Conservation (phyloP, 1,284 basidiomycete genomes). For the Cutaneotrichosporon cavernicola region DNA sequence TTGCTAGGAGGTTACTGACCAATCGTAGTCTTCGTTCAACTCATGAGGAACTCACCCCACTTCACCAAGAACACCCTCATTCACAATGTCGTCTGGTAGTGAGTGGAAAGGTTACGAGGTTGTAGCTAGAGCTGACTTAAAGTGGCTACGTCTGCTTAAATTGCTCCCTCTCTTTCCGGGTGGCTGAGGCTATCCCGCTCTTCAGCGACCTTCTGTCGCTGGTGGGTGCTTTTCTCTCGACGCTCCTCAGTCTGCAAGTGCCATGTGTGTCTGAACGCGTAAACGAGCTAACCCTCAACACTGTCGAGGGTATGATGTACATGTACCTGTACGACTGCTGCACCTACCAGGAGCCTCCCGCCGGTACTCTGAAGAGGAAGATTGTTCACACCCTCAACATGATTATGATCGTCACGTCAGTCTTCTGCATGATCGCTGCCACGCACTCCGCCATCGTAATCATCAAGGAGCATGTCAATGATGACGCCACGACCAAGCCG, state of each 20-base stretch:
- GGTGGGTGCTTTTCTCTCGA: slow-evolving; percentile 16
- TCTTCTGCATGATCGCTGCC: slow-evolving; percentile 29
- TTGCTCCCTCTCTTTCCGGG: slow-evolving; percentile 20
- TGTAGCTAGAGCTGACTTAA: neutral
- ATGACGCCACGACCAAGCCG: slow-evolving; percentile 23
- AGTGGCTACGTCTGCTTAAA: slow-evolving; percentile 47
- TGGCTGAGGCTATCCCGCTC: slow-evolving; percentile 27
- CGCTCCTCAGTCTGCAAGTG: slow-evolving; percentile 13
- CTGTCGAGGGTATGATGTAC: slow-evolving; percentile 16
- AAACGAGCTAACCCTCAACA: neutral
- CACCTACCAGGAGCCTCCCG: neutral
- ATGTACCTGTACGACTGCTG: slow-evolving; percentile 23
- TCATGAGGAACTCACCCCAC: slow-evolving; percentile 55
- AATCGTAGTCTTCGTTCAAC: slow-evolving; percentile 27
- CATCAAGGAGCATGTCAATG: slow-evolving; percentile 25
- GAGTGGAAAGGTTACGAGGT: too few species aligned
- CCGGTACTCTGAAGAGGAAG: slow-evolving; percentile 9
- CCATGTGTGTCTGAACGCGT: neutral
- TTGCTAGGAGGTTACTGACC: neutral
- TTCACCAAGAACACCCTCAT: slow-evolving; percentile 60
- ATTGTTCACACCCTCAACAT: slow-evolving; percentile 30
- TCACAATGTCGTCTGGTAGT: slow-evolving; percentile 62
- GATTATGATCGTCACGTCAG: slow-evolving; percentile 33
- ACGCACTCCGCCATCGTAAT: slow-evolving; percentile 18
- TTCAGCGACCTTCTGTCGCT: slow-evolving; percentile 18